Evolutionary conservation across 2,329 filamentous ascomycete species (phyloP).

Genomic region (Neopestalotiopsis sp.): DNA sequence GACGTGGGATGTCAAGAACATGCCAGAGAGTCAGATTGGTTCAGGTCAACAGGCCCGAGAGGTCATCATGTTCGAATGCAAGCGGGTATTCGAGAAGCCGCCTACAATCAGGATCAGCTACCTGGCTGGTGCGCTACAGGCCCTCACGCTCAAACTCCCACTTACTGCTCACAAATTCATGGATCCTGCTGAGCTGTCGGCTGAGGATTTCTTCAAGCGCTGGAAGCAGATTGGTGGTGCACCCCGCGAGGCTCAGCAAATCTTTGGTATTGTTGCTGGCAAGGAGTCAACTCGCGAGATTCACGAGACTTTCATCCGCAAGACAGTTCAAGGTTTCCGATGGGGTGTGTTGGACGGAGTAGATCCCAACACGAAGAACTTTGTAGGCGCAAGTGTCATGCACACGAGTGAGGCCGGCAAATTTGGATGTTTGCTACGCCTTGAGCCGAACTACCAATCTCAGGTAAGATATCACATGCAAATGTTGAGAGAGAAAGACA

Average conservation of each 20-base stretch:
- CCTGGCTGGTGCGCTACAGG: constrained; percentile 90
- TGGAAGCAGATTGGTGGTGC: constrained; percentile 98
- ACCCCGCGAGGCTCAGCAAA: constrained; percentile 84
- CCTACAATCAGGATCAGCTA: constrained; percentile 96
- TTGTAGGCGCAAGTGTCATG: constrained; percentile 88
- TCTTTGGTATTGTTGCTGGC: constrained; percentile 72
- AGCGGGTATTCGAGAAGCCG: constrained; percentile 78
- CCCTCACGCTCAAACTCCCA: constrained; percentile 87
- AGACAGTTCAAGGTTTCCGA: constrained; percentile 81
- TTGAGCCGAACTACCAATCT: constrained; percentile 93
- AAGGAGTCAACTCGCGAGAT: constrained; percentile 67
- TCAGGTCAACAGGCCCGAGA: constrained; percentile 84
- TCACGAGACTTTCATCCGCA: constrained; percentile 72
- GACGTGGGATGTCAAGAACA: constrained; percentile 84
- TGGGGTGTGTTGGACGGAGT: constrained; percentile 88
- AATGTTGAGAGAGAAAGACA: not conserved
- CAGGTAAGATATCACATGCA: constrained; percentile 67
- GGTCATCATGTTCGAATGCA: constrained; percentile 92
- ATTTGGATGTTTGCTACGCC: constrained; percentile 88
- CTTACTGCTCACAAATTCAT: constrained; percentile 94
- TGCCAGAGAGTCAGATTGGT: constrained; percentile 82
- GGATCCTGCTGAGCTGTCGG: constrained; percentile 84
- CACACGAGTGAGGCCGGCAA: constrained; percentile 86
- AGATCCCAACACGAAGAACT: constrained; percentile 91
- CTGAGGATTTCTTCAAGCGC: constrained; percentile 97